Evolutionary conservation across 805 yeast genomes (phyloP).

Genomic region (Starmerella potacharoeniae): DNA sequence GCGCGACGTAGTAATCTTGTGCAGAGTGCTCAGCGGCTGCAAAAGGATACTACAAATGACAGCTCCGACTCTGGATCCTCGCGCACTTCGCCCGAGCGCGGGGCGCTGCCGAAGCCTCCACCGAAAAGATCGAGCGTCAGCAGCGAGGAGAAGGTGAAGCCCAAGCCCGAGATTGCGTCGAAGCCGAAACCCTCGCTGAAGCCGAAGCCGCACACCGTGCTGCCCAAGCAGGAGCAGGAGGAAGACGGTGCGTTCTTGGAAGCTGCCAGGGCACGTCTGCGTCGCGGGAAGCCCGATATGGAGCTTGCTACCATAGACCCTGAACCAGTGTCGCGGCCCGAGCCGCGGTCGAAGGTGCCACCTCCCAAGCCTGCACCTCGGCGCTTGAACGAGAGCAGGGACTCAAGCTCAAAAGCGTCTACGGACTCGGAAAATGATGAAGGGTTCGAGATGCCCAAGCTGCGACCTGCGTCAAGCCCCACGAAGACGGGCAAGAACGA

Average conservation of each 20-base stretch:
- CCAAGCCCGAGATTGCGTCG: constrained; percentile 4
- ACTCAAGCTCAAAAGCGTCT: background rate
- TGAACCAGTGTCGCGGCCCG: background rate
- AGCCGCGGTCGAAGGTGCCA: background rate
- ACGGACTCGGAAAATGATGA: background rate
- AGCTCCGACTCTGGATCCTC: background rate
- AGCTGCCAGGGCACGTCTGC: constrained; percentile 5
- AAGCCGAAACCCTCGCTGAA: constrained; percentile 3
- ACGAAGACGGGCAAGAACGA: background rate
- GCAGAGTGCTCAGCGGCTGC: constrained; percentile 14
- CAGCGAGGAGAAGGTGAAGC: background rate
- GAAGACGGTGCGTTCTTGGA: constrained; percentile 17
- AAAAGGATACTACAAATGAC: background rate
- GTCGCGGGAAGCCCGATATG: background rate
- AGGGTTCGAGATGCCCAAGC: constrained; percentile 8
- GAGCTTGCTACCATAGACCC: background rate
- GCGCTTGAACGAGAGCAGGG: background rate
- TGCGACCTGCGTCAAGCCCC: constrained; percentile 8
- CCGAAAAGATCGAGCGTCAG: background rate
- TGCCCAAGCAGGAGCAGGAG: constrained; percentile 9
- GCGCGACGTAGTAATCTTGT: constrained; percentile 13
- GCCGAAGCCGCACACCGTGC: constrained; percentile 7
- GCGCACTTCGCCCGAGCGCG: background rate
- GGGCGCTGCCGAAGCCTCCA: background rate
- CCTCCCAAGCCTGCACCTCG: constrained; percentile 1